Percentiles rank a stretch among this genome's conserved stretches.
Evolutionary conservation across 1,284 basidiomycete genomes (phyloP).

Genomic region (Ganoderma lucidum): DNA sequence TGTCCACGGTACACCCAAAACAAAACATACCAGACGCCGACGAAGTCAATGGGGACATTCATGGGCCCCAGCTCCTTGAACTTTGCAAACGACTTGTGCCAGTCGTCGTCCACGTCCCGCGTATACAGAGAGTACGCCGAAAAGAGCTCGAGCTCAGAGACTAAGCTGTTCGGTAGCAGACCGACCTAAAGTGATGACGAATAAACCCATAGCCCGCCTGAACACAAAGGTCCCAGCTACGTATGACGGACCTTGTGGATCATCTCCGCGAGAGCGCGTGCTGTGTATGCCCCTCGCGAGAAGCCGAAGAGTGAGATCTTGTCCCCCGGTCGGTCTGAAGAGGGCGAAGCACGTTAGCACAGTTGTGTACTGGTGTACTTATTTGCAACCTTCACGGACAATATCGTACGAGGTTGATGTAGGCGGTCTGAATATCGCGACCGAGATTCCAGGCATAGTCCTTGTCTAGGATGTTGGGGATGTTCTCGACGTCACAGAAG

Average conservation of each 20-base stretch:
- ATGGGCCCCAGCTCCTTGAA: slow-evolving; percentile 56
- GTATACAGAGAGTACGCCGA: slow-evolving; percentile 50
- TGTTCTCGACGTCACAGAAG: too few relatives aligned
- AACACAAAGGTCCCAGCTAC: background rate
- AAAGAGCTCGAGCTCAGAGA: background rate
- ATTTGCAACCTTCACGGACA: slow-evolving; percentile 45
- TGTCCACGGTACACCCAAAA: background rate
- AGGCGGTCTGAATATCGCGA: slow-evolving; percentile 44
- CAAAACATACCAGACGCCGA: slow-evolving; percentile 57
- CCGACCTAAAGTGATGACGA: slow-evolving; percentile 49
- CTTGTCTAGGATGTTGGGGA: too few relatives aligned
- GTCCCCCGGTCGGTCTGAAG: slow-evolving; percentile 52
- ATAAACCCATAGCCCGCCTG: background rate
- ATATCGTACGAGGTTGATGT: slow-evolving; percentile 71
- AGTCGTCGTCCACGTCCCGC: slow-evolving; percentile 41
- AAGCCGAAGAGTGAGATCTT: slow-evolving; percentile 68
- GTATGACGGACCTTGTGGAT: slow-evolving; percentile 50
- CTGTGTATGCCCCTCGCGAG: slow-evolving; percentile 71
- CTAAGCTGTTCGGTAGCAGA: slow-evolving; percentile 52
- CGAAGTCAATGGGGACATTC: slow-evolving; percentile 50
- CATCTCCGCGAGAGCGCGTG: slow-evolving; percentile 59
- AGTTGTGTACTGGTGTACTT: background rate
- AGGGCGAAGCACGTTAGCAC: background rate
- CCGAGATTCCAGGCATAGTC: too few relatives aligned
- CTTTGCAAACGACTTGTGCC: slow-evolving; percentile 32